phyloP scores from a whole-genome alignment of 805 yeast genomes.

The Lachancea nothofagi region DNA sequence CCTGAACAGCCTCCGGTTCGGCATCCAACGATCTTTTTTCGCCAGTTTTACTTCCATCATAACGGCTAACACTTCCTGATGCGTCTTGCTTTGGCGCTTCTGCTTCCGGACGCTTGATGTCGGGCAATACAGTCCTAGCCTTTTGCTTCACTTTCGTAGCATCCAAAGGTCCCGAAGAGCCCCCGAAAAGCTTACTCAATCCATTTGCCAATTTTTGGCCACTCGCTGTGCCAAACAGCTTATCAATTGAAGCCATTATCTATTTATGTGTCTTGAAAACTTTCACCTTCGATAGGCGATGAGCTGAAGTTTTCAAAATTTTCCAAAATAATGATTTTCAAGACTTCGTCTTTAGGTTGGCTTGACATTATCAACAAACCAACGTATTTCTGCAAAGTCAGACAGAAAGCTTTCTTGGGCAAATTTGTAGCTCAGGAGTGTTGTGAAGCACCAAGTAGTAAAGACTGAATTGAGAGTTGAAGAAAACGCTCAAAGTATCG shows the following conservation, averaged over 20 bases:
- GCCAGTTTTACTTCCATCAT: background rate
- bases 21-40: slow-evolving; percentile 1
- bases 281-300: slow-evolving; percentile 16
- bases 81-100: slow-evolving; percentile 15
- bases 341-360: background rate
- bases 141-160: slow-evolving; percentile 16
- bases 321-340: background rate
- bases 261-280: background rate
- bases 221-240: slow-evolving; percentile 32
- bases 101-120: slow-evolving; percentile 15
- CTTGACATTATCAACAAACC: background rate
- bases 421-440: too few species aligned
- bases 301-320: slow-evolving; percentile 8
- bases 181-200: slow-evolving; percentile 35
- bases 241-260: slow-evolving; percentile 30
- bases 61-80: background rate
- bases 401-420: too few species aligned
- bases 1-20: background rate
- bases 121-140: slow-evolving; percentile 21
- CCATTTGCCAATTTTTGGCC: slow-evolving; percentile 30
- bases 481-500: too few species aligned
- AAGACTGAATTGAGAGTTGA: too few species aligned
- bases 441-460: too few species aligned
- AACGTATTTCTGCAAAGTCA: too few species aligned
- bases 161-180: slow-evolving; percentile 45